Evolutionary conservation across 441 rosid species (phyloP), one percentile per base, ranked within the genome.

Genomic region (California macrophylla): DNA sequence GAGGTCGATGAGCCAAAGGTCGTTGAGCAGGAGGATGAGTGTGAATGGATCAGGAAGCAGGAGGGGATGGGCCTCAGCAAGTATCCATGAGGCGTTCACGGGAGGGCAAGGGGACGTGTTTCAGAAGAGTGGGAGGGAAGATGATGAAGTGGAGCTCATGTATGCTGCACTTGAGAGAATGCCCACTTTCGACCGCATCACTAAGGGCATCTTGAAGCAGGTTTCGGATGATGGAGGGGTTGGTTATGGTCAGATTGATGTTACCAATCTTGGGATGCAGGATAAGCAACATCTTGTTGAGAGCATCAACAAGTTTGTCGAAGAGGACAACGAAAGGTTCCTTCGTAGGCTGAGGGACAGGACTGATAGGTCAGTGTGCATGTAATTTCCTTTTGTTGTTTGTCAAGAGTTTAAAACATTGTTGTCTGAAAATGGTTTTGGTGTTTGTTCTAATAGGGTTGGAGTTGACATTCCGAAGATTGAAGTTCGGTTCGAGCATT

Each of bases 101-200:
- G 67, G 20, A 25, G 52, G 52, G 18, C 82, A 77, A 18, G 71
- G 79, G 5, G 86, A 83, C 0, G 85, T 73, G 18, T 83, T 87
- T 68, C 74, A 69, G 50, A 76, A 72, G 76, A 83, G 85, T 18
- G 71, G 72, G 40, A 81, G 83, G 70, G 89, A 81, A 47, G 81
- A 85, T 42, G 92, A 87, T 24, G 90, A 82, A 70, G 90, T 84
- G 40, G 88, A 85, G 80, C 83, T 87, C 38, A 83, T 72, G 71
- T 84, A 88, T 88, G 92, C 88, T 0, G 86, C 92, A 24, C 83
- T 87, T 1, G 92, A 87, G 77, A 78, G 86, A 52, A 81, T 85
- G 34, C 88, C 92, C 2, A 87, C 90, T 1, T 83, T 81, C 65
- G 83, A 85, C 67, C 69, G 92, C 16, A 13, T 87, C 50, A 77